Base-by-base conservation (phyloP, 768 basidiomycete species). In the Pleurotus ostreatus region DNA sequence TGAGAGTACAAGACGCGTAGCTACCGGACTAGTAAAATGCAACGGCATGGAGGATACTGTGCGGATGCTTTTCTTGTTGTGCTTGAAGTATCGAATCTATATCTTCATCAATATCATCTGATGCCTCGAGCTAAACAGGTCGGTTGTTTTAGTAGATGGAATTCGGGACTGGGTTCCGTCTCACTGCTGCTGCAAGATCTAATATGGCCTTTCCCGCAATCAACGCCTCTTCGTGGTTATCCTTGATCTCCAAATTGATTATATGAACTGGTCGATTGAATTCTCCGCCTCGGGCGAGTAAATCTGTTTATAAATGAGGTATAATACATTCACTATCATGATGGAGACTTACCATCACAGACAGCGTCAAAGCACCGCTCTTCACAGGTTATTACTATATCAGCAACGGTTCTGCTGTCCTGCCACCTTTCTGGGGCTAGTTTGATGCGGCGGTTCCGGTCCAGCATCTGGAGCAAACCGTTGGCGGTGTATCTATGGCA, bases 321-420 rank as follows among this genome's bases (percentile, higher is more conserved):
- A 16, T 25, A 49, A 46, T 26, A 38, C 54, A 18, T n/a, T 26
- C 49, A 48, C 46, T 40, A 45, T 53, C 49, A 57, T 46, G 25
- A 44, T 38, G 39, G 37, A 39, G 5, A 68, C 83, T 65, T 64
- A 97, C 97, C 97, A 70, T 98, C 97, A 67, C 95, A 97, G 16
- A 99, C 97, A 0, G 94, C 90, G 67, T 99, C 97, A 69, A 94
- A 99, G 70, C 97, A 99, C 53, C 96, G 84, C 69, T 99, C 97
- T 74, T 98, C 97, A 69, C 97, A 99, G 4, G 97, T 99, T 65
- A 99, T 94, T 18, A 99, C 97, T 18, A 99, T 80, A 67, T 99
- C 97, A n/a, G 92, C 92, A 7, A 96, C 80, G 1, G 82, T 84
- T 66, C 76, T 88, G 55, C 81, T 90, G 45, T 98, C 95, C 63